Conservation (phyloP, 2,329 filamentous ascomycete species). For the Claviceps citrina region DNA sequence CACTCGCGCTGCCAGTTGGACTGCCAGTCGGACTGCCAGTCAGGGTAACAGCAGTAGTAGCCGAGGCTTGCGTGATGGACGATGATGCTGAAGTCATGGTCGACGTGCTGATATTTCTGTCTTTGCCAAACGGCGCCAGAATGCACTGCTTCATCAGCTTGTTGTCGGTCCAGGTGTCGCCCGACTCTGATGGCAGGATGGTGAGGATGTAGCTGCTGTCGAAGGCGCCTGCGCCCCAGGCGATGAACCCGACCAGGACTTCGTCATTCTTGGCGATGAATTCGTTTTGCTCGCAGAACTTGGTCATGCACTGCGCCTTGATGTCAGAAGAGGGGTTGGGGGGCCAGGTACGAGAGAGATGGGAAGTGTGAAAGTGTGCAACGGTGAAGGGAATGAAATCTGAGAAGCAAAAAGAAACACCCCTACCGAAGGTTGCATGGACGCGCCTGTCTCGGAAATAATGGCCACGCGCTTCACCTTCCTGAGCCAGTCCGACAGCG, state of each 20-base stretch:
- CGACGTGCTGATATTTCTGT: background rate
- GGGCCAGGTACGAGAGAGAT: too few species aligned
- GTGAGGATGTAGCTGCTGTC: constrained; percentile 25
- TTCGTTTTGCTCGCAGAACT: constrained; percentile 31
- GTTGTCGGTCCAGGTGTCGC: constrained; percentile 20
- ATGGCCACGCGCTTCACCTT: constrained; percentile 32
- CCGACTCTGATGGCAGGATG: constrained; percentile 21
- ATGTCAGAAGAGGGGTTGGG: background rate
- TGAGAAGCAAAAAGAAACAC: background rate
- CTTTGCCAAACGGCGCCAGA: constrained; percentile 18
- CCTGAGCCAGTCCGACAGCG: constrained; percentile 31
- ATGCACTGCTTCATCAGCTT: constrained; percentile 28
- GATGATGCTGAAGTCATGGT: background rate
- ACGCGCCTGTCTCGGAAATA: constrained; percentile 38
- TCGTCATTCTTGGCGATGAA: constrained; percentile 31
- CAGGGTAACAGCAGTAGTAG: background rate
- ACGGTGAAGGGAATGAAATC: background rate
- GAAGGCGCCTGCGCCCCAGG: constrained; percentile 31
- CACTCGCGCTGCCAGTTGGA: background rate
- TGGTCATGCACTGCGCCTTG: constrained; percentile 21
- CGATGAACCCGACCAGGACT: constrained; percentile 31
- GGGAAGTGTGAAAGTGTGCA: background rate
- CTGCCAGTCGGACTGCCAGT: too few species aligned
- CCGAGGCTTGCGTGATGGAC: background rate
- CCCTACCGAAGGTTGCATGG: constrained; percentile 24